Evolutionary conservation across 2,329 filamentous ascomycete species (phyloP), one percentile per base, ranked within the genome.

Genomic region (Colletotrichum godetiae): DNA sequence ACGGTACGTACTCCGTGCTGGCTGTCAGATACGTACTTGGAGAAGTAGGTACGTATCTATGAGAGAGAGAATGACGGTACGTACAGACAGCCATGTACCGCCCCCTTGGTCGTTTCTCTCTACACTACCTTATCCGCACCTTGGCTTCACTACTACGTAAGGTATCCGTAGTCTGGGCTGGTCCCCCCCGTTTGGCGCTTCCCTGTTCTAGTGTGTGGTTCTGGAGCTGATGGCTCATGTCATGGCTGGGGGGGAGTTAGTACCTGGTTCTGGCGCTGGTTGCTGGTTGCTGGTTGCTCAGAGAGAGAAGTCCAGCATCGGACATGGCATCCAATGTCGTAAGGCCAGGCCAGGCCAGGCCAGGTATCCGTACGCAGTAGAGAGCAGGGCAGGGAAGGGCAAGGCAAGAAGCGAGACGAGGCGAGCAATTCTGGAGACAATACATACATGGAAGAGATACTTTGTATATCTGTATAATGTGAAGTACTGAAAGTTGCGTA

Each of bases 71-170:
- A n/a, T 35, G 58, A 60, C 3, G 19, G 56, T 61, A 63, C 49
- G 62, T 64, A 64, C 49, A 49, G 35, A 37, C n/a, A 55, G 22
- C 19, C 11, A 63, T 24, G 60, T 63, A 55, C 49, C 61, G 7
- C 24, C 42, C 42, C 46, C 60, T 63, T 52, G 60, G 42, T 62
- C 60, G 37, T 19, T 62, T 52, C 60, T 42, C 37, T 42, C 42
- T 70, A 61, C 37, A 15, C 42, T 70, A 61, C 65, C 66, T 73
- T 69, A 64, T 69, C 66, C 59, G 59, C 59, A 69, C 33, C 52
- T 61, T 72, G 46, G 67, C 55, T 35, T 68, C 52, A 68, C 65
- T 60, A 61, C 70, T 68, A 73, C 70, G 70, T 73, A 73, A 73
- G 59, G 70, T 69, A 57, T 73, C 66, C 70, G 46, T 71, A 53